Evolutionary conservation across 257 asterid species (phyloP).

Genomic region (Ilex aquifolium): DNA sequence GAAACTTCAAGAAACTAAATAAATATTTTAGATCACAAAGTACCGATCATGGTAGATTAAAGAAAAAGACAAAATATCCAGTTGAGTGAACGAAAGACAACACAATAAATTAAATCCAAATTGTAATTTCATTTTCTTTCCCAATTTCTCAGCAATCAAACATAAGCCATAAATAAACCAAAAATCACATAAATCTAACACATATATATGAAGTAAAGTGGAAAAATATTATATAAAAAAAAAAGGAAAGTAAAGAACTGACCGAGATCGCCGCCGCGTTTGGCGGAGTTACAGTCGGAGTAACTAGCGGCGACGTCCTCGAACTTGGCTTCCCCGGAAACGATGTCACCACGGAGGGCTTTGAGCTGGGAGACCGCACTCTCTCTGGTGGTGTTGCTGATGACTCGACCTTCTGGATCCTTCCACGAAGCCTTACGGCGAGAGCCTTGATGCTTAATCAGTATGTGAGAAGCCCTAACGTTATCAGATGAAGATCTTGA

Average conservation of each 20-base stretch:
- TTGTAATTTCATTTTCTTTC: too few relatives aligned
- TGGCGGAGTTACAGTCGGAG: constrained; percentile 95
- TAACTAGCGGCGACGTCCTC: constrained; percentile 55
- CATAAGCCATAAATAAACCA: not conserved
- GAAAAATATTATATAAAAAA: not conserved
- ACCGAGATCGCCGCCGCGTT: constrained; percentile 98
- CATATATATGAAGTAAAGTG: not conserved
- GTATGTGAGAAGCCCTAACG: constrained; percentile 86
- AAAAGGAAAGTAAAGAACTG: constrained; percentile 10
- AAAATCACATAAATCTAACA: not conserved
- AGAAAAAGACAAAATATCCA: too few relatives aligned
- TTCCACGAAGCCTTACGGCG: constrained; percentile 96
- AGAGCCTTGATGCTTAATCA: constrained; percentile 92
- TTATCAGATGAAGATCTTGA: constrained; percentile 57
- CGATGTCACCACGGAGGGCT: constrained; percentile 53
- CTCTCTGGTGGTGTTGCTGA: constrained; percentile 69
- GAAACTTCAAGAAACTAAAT: too few relatives aligned
- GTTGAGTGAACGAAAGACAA: too few relatives aligned
- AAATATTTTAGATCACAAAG: too few relatives aligned
- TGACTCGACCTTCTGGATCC: constrained; percentile 79
- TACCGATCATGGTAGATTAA: too few relatives aligned
- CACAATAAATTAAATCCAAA: too few relatives aligned
- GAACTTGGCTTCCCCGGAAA: constrained; percentile 63
- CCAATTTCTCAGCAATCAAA: too few relatives aligned
- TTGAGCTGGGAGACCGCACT: constrained; percentile 71